These are phyloP conservation scores for Colletotrichum gloeosporioides DNA, from an alignment of 2,329 filamentous ascomycete species.

Conservation along the genomic window DNA sequence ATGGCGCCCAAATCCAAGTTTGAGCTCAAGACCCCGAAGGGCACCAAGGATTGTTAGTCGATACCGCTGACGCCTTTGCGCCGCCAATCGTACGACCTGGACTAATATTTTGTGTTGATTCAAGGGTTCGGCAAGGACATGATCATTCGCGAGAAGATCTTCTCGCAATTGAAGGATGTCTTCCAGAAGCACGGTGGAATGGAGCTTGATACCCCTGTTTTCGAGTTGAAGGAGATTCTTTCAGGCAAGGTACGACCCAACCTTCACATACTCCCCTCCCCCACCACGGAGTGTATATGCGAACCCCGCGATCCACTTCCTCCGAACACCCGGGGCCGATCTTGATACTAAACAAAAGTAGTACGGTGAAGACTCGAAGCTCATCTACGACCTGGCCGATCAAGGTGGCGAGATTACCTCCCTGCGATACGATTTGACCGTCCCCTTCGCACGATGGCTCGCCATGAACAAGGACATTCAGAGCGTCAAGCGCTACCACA, in stretches of 20 bases:
- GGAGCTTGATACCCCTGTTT: constrained; percentile 82
- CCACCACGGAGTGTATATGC: neutral
- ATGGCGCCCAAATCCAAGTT: constrained; percentile 57
- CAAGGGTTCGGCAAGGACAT: constrained; percentile 76
- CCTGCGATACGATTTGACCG: constrained; percentile 85
- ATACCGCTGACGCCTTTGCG: constrained; percentile 18
- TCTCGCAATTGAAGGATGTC: constrained; percentile 74
- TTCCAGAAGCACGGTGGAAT: constrained; percentile 86
- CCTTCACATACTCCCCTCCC: neutral
- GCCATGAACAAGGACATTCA: constrained; percentile 87
- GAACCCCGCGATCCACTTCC: constrained; percentile 15
- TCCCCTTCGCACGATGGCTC: constrained; percentile 90
- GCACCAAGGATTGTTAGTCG: constrained; percentile 78
- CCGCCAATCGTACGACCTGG: constrained; percentile 3
- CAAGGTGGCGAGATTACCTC: constrained; percentile 82
- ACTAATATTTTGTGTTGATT: constrained; percentile 4
- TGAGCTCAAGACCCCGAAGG: constrained; percentile 88
- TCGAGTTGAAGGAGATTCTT: constrained; percentile 86
- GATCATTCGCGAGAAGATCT: constrained; percentile 82
- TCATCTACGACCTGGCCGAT: constrained; percentile 68
- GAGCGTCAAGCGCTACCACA: constrained; percentile 92
- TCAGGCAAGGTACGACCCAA: constrained; percentile 66
- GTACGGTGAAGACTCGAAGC: constrained; percentile 82
- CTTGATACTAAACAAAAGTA: neutral
- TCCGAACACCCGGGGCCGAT: neutral